Conservation (phyloP, 78 protist genomes). For the Dictyostelium purpureum region DNA sequence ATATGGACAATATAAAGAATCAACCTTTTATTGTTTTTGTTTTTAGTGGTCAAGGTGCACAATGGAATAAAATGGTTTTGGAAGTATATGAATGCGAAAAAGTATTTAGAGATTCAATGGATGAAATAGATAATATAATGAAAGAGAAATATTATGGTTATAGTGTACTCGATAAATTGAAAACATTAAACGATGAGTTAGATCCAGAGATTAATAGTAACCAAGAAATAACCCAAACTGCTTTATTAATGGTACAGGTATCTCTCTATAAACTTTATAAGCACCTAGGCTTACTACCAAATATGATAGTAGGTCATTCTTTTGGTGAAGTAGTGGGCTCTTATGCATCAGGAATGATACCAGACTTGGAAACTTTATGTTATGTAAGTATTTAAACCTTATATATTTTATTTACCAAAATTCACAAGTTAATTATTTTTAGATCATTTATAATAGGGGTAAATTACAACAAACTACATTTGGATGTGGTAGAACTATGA, state of each 20-base stretch:
- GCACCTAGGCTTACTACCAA: slow-evolving; percentile 9
- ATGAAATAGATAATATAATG: slow-evolving; percentile 2
- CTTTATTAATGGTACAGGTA: slow-evolving; percentile 9
- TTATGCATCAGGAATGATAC: background rate
- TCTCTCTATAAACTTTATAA: background rate
- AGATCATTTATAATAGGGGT: background rate
- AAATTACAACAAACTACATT: slow-evolving; percentile 24
- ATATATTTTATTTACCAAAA: too few species aligned
- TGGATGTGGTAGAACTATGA: background rate
- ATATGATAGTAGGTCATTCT: slow-evolving; percentile 18
- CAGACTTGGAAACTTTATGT: background rate
- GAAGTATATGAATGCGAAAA: slow-evolving; percentile 5
- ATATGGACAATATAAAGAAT: too few species aligned
- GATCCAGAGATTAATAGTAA: background rate
- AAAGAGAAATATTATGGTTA: background rate
- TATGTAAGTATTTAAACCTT: too few species aligned
- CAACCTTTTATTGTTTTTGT: background rate
- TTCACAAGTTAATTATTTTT: too few species aligned
- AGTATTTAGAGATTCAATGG: slow-evolving; percentile 7
- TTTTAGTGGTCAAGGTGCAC: slow-evolving; percentile 69
- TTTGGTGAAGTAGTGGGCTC: background rate
- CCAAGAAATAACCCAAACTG: slow-evolving; percentile 21
- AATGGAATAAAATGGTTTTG: slow-evolving; percentile 10
- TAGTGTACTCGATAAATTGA: background rate
- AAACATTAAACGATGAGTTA: background rate